Evolutionary conservation across 2,329 filamentous ascomycete species (phyloP), one percentile per base, ranked within the genome.

Genomic region (Huntiella abstrusa): DNA sequence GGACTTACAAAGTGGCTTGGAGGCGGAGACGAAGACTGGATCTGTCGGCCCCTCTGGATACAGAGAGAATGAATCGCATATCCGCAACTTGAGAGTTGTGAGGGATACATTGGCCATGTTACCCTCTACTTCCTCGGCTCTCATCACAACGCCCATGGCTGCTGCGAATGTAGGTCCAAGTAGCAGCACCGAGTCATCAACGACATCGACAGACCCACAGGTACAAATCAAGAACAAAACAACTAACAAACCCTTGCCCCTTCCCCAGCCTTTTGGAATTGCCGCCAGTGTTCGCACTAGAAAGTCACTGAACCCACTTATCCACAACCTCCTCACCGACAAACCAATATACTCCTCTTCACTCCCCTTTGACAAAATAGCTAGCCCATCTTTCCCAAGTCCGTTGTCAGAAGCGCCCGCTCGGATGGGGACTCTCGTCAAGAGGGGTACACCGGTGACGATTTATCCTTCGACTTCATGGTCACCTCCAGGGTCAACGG

Each of bases 301-400:
- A 48, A 65, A 64, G 41, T 68, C 65, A 48, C 70, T 72, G 56
- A 98, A 98, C 55, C 86, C 87, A 0, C 67, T 98, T 1, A 91
- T 98, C 40, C 86, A 98, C 62, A 96, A 95, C 55, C 74, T 98
- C 1, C 71, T 98, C 7, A 98, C 91, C 2, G 91, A 98, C 62
- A 92, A 94, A 56, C 88, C 91, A 0, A 73, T 87, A 11, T 81
- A 86, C 53, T 96, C 91, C 1, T 91, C 91, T 1, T 98, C 91
- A 0, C 67, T 98, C 0, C 91, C 91, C 0, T 69, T 77, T 5
- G 73, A 77, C 36, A 71, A 83, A 42, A 70, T 85, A 32, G 64
- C 60, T 47, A 35, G 43, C 19, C 46, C 49, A 4, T 36, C 45
- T 15, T 38, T 47, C 10, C 13, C 22, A 28, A 43, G 41, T 12